phyloP scores from a whole-genome alignment of 108 stramenopile genomes.

The Aurantiochytrium sp. region DNA sequence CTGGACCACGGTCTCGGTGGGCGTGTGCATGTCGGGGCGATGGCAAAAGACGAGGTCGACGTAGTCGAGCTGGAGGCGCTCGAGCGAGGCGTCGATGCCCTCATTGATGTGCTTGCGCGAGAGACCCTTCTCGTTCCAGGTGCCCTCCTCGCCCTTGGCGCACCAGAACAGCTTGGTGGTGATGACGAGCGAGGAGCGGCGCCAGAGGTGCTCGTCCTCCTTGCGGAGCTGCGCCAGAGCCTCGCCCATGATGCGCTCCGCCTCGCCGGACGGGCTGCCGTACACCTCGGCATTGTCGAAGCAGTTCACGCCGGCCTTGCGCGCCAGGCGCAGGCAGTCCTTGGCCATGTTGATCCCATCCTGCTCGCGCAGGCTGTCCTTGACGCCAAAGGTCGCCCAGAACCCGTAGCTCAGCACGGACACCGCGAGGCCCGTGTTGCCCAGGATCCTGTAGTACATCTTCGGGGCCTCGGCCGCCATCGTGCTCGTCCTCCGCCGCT shows the following conservation, averaged over 20 bases:
- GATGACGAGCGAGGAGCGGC: constrained; percentile 44
- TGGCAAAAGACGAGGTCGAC: constrained; percentile 52
- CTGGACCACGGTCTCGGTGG: constrained; percentile 47
- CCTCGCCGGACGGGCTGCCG: constrained; percentile 43
- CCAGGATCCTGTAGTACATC: constrained; percentile 24
- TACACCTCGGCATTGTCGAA: constrained; percentile 55
- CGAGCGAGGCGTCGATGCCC: constrained; percentile 42
- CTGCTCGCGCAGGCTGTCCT: constrained; percentile 40
- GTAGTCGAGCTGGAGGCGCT: constrained; percentile 46
- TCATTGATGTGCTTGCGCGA: constrained; percentile 49
- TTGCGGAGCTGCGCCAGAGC: constrained; percentile 42
- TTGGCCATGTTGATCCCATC: constrained; percentile 49
- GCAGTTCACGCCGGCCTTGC: constrained; percentile 50
- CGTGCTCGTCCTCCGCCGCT: no score
- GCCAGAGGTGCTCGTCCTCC: constrained; percentile 48
- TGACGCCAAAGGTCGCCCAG: constrained; percentile 52
- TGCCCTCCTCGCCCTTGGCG: constrained; percentile 37
- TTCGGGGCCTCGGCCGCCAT: background rate
- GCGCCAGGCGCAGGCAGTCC: constrained; percentile 38
- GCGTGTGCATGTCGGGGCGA: constrained; percentile 43
- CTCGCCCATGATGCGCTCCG: constrained; percentile 50
- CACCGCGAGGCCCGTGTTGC: constrained; percentile 15
- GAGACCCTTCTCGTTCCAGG: constrained; percentile 43
- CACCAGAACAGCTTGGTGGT: constrained; percentile 54
- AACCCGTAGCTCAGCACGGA: constrained; percentile 45